Conservation (phyloP, 2,329 filamentous ascomycete species). For the Amauroascus verrucosus region DNA sequence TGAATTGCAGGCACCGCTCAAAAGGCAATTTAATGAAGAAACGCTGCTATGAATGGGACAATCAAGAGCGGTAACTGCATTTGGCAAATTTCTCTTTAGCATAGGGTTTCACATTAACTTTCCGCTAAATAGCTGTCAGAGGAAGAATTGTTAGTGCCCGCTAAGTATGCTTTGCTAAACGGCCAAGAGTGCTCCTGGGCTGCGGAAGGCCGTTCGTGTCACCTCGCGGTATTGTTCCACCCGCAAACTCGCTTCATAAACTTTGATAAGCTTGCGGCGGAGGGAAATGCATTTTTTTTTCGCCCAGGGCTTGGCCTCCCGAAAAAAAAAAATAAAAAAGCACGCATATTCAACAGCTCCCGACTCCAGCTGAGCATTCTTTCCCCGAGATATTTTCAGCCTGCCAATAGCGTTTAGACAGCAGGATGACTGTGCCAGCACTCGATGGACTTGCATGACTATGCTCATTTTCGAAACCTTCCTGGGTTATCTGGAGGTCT, state of each 20-base stretch:
- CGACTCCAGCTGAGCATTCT: not conserved
- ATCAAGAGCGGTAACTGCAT: too few relatives aligned
- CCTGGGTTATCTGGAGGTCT: not conserved
- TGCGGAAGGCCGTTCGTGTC: not conserved
- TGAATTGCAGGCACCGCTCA: too few relatives aligned
- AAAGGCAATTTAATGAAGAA: too few relatives aligned
- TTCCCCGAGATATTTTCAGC: not conserved
- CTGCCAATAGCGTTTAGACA: not conserved
- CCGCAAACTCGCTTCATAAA: not conserved
- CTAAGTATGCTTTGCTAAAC: not conserved
- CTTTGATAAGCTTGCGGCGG: not conserved
- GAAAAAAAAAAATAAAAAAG: not conserved
- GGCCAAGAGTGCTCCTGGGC: not conserved
- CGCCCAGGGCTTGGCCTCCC: not conserved
- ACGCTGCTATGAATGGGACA: too few relatives aligned
- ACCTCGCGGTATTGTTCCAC: constrained; percentile 3
- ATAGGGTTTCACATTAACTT: too few relatives aligned
- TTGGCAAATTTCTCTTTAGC: too few relatives aligned
- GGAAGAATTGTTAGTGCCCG: not conserved
- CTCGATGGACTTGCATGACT: not conserved
- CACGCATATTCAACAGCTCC: not conserved
- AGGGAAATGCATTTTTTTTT: not conserved
- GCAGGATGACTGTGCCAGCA: not conserved
- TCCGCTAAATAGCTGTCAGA: not conserved
- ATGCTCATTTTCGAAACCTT: not conserved